Evolutionary conservation across 2,329 filamentous ascomycete genomes (phyloP), one percentile per base, ranked within the genome.

Genomic region (Colletotrichum somersetense): DNA sequence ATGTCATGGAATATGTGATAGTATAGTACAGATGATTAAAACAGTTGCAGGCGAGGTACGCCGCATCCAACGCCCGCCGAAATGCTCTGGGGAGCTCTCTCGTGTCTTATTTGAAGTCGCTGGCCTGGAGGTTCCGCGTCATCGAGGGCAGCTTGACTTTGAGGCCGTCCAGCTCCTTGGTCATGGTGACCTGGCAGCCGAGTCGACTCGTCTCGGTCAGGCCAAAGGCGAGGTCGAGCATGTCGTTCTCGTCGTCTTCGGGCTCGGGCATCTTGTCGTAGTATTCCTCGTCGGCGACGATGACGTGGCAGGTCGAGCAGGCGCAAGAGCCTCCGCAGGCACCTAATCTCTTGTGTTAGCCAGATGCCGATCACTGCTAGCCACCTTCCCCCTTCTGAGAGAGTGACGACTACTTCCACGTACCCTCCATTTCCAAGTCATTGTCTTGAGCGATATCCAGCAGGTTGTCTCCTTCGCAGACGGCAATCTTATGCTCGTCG

Each of bases 351-450:
- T 30, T 20, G 30, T 26, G 58, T 73, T 56, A 56, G 42, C 40
- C 8, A 7, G 14, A 11, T 53, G 16, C 5, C 23, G 12, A 11
- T 18, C 8, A 30, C 20, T 1, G 30, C 3, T 30, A 18, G n/a
- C n/a, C 30, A 1, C 20, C 14, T 18, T 14, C 40, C 40, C 40
- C 3, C 6, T 14, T 6, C 40, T 2, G 35, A 11, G 35, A 11
- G 10, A 4, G 12, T 11, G 38, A 3, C 11, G 14, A 16, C 33
- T 33, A 20, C 35, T 18, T n/a, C 14, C 62, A 77, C 83, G 72
- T 80, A 89, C 89, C 95, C 86, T 99, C 96, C 96, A 99, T 98
- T 82, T 99, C 96, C 53, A 99, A 86, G 79, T 98, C 96, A 82
- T 98, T 90, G 57, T 93, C 94, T 81, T 98, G 96, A 30, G 96